Base-by-base conservation (phyloP, 139 green algal genomes). In the Chlamydomonas asymmetrica region DNA sequence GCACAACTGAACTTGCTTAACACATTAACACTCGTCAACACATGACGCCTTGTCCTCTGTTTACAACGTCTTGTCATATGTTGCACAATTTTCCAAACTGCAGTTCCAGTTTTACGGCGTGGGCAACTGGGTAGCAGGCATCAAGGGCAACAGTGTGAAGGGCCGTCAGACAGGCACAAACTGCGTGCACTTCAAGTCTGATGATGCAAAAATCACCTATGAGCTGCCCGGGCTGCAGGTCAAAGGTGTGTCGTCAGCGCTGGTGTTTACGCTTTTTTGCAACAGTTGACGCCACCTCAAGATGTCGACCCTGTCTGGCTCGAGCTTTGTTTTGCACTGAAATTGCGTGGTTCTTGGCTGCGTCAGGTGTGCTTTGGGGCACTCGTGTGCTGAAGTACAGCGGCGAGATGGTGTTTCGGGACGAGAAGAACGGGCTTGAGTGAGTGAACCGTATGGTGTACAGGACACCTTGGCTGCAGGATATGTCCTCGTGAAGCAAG, bases 371-470 rank as follows among this genome's bases (percentile, higher is more conserved):
- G 34, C 40, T 90, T 60, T 91, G 80, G 75, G 86, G 88, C 35
- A 75, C 87, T 32, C 83, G 86, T 34, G 76, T 72, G 54, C 75
- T 91, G 49, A 89, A 89, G 82, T 92, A 92, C 79, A 31, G 50
- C 9, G 88, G 87, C 29, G 73, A 83, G 37, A 89, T 93, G 78
- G 60, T 50, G 6, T 91, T 93, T 77, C 63, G 71, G 73, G 88
- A 93, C 54, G 23, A 75, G 8, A 76, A 80, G 61, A 89, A 91
- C 66, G 37, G 41, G 10, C 78, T 92, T 20, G 56, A 34, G 75
- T 76, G 43, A 76, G 70, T 60, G n/a, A n/a, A n/a, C n/a, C n/a
- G n/a, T n/a, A n/a, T n/a, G n/a, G n/a, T n/a, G n/a, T n/a, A n/a
- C 49, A 57, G 49, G 49, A 57, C 18, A 18, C 18, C 49, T 22